Base-by-base conservation (phyloP, 352 stramenopile species). In the Pythium graminicola region DNA sequence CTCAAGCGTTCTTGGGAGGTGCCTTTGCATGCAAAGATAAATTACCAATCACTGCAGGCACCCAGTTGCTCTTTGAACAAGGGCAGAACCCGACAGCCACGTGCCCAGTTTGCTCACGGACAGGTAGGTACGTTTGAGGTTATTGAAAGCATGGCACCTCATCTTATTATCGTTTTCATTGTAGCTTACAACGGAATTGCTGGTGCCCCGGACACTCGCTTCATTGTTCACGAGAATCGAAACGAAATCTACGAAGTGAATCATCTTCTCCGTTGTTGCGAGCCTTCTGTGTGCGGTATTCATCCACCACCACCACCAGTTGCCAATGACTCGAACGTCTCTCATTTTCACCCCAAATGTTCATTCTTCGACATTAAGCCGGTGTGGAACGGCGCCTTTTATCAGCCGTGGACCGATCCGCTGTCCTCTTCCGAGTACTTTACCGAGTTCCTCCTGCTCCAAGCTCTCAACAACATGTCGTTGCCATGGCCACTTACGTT, bases 401-500 rank as follows among this genome's bases (percentile, higher is more conserved):
- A 88, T 46, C 51, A 73, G 45, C 80, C 80, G 10, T 90, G 80
- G 80, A 72, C 73, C n/a, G 80, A 90, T 48, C 69, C 76, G 7
- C 62, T 90, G 16, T 88, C 80, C 16, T 70, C 71, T 10, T 50
- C 76, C 23, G 70, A 85, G 49, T 90, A 88, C 54, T 85, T 90
- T 45, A 82, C 80, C 14, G 80, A 90, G 54, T 88, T 76, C 67
- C 65, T 86, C 42, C 60, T 86, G 51, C 63, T 88, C 14, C 75
- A 86, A 40, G 77, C 67, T 32, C 71, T 90, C 19, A 90, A 90
- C 66, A 88, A 88, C 58, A 90, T 90, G 80, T 76, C 69, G 24
- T 54, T 90, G 14, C 76, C 80, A 1, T 43, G 50, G n/a, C 52
- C 47, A n/a, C 51, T 87, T 32, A 72, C 67, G 6, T 84, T 90